A percentile compares a stretch with the other conserved stretches of the same genome.
Conservation (phyloP, 441 rosid species). For the Arabidopsis lyrata region DNA sequence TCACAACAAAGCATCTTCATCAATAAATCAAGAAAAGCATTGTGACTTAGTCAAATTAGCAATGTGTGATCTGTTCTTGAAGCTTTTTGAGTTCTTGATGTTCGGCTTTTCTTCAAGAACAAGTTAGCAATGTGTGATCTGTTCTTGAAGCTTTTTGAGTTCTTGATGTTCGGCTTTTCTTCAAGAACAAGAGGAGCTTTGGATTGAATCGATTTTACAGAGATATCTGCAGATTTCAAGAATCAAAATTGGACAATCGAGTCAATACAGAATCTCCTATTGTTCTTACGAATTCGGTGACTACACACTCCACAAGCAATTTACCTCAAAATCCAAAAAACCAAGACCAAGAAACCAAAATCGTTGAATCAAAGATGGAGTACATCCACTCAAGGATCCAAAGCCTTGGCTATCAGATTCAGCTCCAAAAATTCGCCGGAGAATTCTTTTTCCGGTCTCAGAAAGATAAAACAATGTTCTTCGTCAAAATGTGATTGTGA, state of each 20-base stretch:
- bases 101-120: neutral
- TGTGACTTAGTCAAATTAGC: neutral
- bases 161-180: neutral
- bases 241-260: neutral
- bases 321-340: neutral
- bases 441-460: neutral
- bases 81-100: neutral
- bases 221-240: neutral
- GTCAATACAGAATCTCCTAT: constrained; percentile 1
- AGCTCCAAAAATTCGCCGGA: neutral
- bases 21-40: neutral
- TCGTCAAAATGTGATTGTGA: neutral
- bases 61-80: constrained; percentile 6
- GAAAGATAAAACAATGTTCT: neutral
- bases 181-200: neutral
- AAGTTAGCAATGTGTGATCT: neutral
- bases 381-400: neutral
- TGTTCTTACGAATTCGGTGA: neutral
- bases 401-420: neutral
- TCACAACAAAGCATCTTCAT: neutral
- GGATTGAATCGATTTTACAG: neutral
- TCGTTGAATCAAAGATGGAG: neutral
- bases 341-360: neutral
- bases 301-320: neutral
- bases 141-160: neutral